Evolutionary conservation across 164 flowering plant genomes (phyloP), one percentile per base, ranked within the genome.

Genomic region (Santalum album): DNA sequence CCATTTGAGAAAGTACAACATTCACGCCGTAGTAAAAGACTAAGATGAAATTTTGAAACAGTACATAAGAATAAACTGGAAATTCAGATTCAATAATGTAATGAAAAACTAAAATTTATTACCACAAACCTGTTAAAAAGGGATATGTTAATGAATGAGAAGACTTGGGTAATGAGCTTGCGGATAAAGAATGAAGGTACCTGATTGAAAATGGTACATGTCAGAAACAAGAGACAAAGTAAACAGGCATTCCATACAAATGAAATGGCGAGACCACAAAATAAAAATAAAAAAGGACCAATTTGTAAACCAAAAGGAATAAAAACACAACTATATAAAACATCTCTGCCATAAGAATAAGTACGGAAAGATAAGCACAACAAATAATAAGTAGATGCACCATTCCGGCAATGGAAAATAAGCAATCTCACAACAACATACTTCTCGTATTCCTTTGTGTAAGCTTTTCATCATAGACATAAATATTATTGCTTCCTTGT

Each of bases 1-100:
- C 97, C 97, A 74, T 94, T 94, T 58, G 96, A 79, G 68, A 94
- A 90, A 35, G 96, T 81, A 75, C 99, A 94, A 64, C 99, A 94
- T 67, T 94, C 97, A 49, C 95, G 96, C 40, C 99, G 80, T 46
- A 90, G 70, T 20, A 94, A 76, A 68, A 94, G 95, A 62, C 99
- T 90, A 60, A 26, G 19, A n/a, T n/a, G 32, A 24, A 27, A 56
- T 24, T 44, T 50, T 22, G 56, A 43, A 18, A 54, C 12, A 71
- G 53, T 40, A 53, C 21, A 53, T 20, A 49, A 56, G 9, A n/a
- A 29, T 29, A 29, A 29, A 7, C 18, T 22, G 51, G 22, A 19
- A 32, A 44, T 18, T 23, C 36, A 51, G 1, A 34, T 15, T 6
- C 6, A 25, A 22, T 19, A 23, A 38, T 3, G 34, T 19, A 19